Base-by-base conservation (phyloP, 2,329 filamentous ascomycete genomes). In the Penicillium nordicum region DNA sequence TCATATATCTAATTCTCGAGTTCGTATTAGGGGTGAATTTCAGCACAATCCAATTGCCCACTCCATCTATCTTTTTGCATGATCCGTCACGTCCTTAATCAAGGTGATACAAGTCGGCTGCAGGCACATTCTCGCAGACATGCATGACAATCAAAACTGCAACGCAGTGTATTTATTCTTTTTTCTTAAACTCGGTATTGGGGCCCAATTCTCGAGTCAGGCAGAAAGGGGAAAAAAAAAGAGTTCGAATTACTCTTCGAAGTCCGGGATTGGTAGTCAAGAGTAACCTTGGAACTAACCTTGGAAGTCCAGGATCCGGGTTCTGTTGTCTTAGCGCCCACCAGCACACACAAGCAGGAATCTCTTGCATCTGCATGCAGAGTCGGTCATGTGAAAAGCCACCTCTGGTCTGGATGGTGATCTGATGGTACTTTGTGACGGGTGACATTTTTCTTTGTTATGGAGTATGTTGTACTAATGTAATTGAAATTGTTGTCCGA, bases 331-430 rank as follows among this genome's bases (percentile, higher is more conserved):
- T 55, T 41, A 55, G 47, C 53, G 48, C 61, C 36, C n/a, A 40
- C 47, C 63, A 63, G 57, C 61, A 55, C 56, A 61, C 23, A 63
- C 57, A 34, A 46, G 57, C 59, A 62, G 58, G 38, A 57, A 61
- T 68, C 66, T 71, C 67, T 61, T 69, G 67, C 64, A 63, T 59
- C 53, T 67, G 66, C 69, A 72, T 72, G 69, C 69, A 72, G 68
- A 69, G 59, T 60, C 41, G 61, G 68, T 72, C 69, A 72, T 72
- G 69, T 72, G 69, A 69, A 55, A 54, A 62, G 40, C 43, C 53
- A 54, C 59, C 52, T 57, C 52, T 57, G 23, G 51, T 54, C 55
- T 49, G 32, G 41, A 44, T 36, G 57, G 45, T 27, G 34, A 40
- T 44, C 37, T 55, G 36, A 36, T 16, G 21, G 37, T 57, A 12